phyloP scores from a whole-genome alignment of 768 basidiomycete species.

The Suillus placidus region DNA sequence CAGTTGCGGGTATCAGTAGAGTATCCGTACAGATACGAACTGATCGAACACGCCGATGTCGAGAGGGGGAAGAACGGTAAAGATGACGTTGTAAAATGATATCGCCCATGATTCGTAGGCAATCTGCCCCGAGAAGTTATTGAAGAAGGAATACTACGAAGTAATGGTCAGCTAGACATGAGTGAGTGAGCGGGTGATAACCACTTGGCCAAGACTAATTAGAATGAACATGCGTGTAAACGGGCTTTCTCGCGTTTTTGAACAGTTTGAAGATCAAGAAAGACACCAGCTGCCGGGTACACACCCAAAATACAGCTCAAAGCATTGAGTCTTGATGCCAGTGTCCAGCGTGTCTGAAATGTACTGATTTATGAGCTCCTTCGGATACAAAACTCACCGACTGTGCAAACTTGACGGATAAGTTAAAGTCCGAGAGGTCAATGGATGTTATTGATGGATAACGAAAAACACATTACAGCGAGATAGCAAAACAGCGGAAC shows the following conservation, averaged over 20 bases:
- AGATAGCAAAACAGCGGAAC: neutral
- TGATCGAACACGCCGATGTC: conserved; percentile 99
- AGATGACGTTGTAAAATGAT: conserved; percentile 95
- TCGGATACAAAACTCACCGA: no score
- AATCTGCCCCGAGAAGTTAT: conserved; percentile 98
- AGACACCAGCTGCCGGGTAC: no score
- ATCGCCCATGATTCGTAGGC: conserved; percentile 99
- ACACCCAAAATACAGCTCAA: no score
- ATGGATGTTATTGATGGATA: neutral
- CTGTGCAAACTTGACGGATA: neutral
- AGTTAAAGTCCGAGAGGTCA: neutral
- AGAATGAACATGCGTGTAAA: no score
- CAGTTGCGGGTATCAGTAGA: conserved; percentile 96
- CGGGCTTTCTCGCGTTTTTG: no score
- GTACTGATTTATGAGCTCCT: no score
- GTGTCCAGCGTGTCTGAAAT: no score
- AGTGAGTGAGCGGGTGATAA: neutral
- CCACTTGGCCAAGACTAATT: no score
- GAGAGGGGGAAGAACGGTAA: conserved; percentile 95
- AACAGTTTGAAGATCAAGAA: no score
- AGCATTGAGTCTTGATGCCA: no score
- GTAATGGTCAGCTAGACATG: conserved; percentile 6
- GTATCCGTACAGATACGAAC: conserved; percentile 93
- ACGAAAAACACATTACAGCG: neutral
- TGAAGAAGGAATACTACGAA: conserved; percentile 92